Evolutionary conservation across 495 filamentous ascomycete genomes (phyloP).

Genomic region (Neurospora pannonica): DNA sequence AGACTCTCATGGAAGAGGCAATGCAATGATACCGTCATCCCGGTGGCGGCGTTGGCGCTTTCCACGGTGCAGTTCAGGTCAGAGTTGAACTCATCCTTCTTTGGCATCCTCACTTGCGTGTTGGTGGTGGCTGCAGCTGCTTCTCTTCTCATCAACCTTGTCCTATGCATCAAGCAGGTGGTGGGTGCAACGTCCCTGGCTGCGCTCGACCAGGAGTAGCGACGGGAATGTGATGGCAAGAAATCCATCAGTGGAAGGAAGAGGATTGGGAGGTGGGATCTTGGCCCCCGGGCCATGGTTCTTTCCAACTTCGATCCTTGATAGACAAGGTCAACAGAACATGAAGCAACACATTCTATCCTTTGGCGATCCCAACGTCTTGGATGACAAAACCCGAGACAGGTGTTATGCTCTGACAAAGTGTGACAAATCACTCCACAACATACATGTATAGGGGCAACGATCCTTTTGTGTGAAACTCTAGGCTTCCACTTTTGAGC

Average conservation of each 20-base stretch:
- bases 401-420: not conserved
- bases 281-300: not conserved
- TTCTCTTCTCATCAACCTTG: constrained; percentile 2
- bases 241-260: not conserved
- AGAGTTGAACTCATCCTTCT: constrained; percentile 4
- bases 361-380: not conserved
- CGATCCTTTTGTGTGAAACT: not conserved
- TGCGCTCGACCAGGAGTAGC: not conserved
- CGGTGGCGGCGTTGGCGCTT: constrained; percentile 2
- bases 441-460: not conserved
- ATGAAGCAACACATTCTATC: not conserved
- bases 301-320: not conserved
- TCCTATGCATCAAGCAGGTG: not conserved
- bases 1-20: constrained; percentile 5
- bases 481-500: not conserved
- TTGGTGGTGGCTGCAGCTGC: not conserved
- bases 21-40: constrained; percentile 4
- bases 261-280: not conserved
- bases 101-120: constrained; percentile 3
- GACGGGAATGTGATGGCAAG: not conserved
- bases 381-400: not conserved
- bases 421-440: not conserved
- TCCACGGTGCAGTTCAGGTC: not conserved
- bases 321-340: not conserved
- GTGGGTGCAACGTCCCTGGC: not conserved